Evolutionary conservation across 108 stramenopile species (phyloP), one percentile per base, ranked within the genome.

Genomic region (Discostella pseudostelligera): DNA sequence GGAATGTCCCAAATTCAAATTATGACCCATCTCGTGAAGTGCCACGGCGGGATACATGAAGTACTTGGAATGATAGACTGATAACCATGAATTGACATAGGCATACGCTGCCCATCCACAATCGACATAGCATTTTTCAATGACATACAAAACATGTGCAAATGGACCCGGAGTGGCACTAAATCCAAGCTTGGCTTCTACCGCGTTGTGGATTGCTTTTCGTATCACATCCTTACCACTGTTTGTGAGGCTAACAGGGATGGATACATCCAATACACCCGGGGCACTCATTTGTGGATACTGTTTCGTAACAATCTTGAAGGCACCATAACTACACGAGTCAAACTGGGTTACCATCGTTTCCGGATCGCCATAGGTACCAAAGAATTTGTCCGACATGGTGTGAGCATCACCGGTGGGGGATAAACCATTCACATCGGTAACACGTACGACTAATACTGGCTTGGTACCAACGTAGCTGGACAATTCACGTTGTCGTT

Each of bases 71-170:
- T 70, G 47, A 22, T 61, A 78, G 4, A 78, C 62, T 14, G 46
- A 49, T 10, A 64, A 17, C 73, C 73, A 79, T 3, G 37, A 32
- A 25, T 74, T 74, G 42, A 79, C 62, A 46, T 74, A 75, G n/a
- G 73, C 78, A 64, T 79, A 79, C 12, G 73, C 76, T 9, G 62
- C 54, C 68, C 68, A 55, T 6, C 62, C 20, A 28, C 65, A 53
- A 6, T 51, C 32, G 16, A 53, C 7, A 19, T 49, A 26, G n/a
- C 68, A 69, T 12, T 20, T 32, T 8, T 25, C 47, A 4, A 54
- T 20, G 16, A 64, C 62, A 29, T 55, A 53, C 19, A 55, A 12
- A 28, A 69, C 62, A 16, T 64, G 63, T 6, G 51, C 48, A 24
- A 62, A 69, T 28, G 63, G 48, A 2, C 68, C 68, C 0, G 60